Base-by-base conservation (phyloP, 192 early-diverging fungal genomes). In the Geranomyces variabilis region DNA sequence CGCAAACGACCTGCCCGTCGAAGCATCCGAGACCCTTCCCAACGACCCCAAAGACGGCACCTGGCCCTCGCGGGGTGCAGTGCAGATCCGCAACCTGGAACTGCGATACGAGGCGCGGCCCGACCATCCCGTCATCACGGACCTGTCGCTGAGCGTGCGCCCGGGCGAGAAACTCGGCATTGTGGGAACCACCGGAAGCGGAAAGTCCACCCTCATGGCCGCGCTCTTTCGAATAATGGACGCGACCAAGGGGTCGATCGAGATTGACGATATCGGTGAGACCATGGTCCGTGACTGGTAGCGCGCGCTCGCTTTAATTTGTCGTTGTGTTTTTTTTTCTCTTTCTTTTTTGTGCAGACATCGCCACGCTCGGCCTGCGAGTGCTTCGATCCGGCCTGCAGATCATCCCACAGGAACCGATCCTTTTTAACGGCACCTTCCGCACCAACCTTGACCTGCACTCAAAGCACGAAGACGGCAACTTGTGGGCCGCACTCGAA, bases 131-230 rank as follows among this genome's bases (percentile, higher is more conserved):
- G 87, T 94, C 17, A 81, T 99, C 14, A 83, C 88, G 24, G 76
- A 84, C 59, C 67, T 99, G 6, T 86, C 87, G 9, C 88, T 97
- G 51, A 41, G 73, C 1, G 86, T 93, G 26, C 70, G 68, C 0
- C 85, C 90, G 24, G 85, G 87, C 24, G 79, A 86, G 60, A 83
- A 83, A 53, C 63, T 87, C 55, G 86, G 85, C 34, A 77, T 87
- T 51, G 81, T 86, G 8, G 82, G 82, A 4, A 47, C 83, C 34
- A 87, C 85, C 2, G 85, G 85, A 19, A 58, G 69, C 17, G 83
- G 84, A 14, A 86, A 87, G 44, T 73, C 66, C 19, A 69, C 72
- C 21, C 68, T 84, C 28, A 75, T 84, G 62, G 53, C 68, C 13
- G 68, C 81, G 2, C 71, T 84, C 28, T 80, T 84, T 47, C 78